These are phyloP conservation scores for Boletellus dicymbophilus DNA, from an alignment of 1,284 basidiomycete genomes.

Conservation along the genomic window DNA sequence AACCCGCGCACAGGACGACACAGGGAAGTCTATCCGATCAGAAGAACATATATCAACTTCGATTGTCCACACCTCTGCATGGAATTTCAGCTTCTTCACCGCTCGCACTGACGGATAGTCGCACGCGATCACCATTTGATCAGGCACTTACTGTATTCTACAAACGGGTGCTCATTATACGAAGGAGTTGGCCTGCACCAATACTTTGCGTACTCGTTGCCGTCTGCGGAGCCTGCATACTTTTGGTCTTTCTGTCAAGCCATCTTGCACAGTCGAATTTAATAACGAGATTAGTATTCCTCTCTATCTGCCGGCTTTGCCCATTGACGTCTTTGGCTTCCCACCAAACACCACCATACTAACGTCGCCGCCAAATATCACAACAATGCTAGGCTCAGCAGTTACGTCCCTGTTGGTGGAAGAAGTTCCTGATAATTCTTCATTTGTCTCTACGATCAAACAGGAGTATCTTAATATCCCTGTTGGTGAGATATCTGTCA, in stretches of 20 bases:
- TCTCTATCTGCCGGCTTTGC: constrained; percentile 50
- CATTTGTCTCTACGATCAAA: constrained; percentile 54
- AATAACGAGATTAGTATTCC: constrained; percentile 38
- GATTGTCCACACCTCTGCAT: constrained; percentile 38
- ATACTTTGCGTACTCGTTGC: constrained; percentile 62
- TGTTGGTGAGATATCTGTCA: constrained; percentile 63
- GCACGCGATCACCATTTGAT: constrained; percentile 48
- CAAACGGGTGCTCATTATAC: constrained; percentile 68
- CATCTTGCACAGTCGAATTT: constrained; percentile 51
- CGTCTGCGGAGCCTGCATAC: constrained; percentile 63
- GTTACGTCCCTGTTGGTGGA: constrained; percentile 34
- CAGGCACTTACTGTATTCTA: constrained; percentile 73
- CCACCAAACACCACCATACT: constrained; percentile 33
- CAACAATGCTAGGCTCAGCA: constrained; percentile 41
- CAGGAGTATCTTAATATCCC: constrained; percentile 51
- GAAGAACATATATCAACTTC: constrained; percentile 1
- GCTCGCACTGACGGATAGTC: constrained; percentile 50
- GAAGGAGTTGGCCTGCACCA: constrained; percentile 70
- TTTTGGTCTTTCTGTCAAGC: constrained; percentile 61
- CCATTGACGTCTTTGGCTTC: constrained; percentile 29
- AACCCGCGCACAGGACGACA: neutral
- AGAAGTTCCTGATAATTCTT: constrained; percentile 49
- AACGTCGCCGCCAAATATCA: constrained; percentile 48
- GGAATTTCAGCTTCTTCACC: constrained; percentile 32
- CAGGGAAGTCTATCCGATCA: constrained; percentile 17